Percentiles rank a stretch among this genome's conserved stretches.
These are phyloP conservation scores for Eucalyptus coolabah DNA, from an alignment of 345 rosid genomes.

Conservation along the genomic window DNA sequence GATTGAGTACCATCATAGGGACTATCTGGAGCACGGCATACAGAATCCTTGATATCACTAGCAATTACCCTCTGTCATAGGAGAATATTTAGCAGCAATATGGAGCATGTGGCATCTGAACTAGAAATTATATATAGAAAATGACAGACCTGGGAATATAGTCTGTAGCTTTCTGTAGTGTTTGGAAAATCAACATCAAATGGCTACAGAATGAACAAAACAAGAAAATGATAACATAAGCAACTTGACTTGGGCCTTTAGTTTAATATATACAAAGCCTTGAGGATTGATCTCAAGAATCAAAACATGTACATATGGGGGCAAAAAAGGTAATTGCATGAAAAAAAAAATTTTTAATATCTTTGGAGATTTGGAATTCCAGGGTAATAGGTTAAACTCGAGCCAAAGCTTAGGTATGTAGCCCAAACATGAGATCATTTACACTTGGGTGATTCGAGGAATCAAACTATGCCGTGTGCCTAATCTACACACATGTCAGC, in stretches of 20 bases:
- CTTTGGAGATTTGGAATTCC: neutral
- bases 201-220: neutral
- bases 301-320: neutral
- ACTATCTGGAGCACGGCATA: slow-evolving; percentile 96
- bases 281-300: neutral
- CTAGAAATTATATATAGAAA: neutral
- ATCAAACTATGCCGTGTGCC: neutral
- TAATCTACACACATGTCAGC: neutral
- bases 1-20: slow-evolving; percentile 71
- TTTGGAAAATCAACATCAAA: slow-evolving; percentile 59
- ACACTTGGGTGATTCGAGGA: neutral
- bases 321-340: neutral
- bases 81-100: slow-evolving; percentile 6
- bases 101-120: neutral
- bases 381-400: neutral
- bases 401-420: neutral
- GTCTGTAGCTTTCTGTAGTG: slow-evolving; percentile 90
- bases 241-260: neutral
- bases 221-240: neutral
- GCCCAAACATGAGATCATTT: neutral
- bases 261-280: neutral
- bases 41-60: slow-evolving; percentile 94
- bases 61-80: slow-evolving; percentile 75
- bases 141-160: slow-evolving; percentile 73
- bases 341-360: neutral